phyloP scores from a whole-genome alignment of 2,329 filamentous ascomycete genomes.

The Hortaea werneckii region DNA sequence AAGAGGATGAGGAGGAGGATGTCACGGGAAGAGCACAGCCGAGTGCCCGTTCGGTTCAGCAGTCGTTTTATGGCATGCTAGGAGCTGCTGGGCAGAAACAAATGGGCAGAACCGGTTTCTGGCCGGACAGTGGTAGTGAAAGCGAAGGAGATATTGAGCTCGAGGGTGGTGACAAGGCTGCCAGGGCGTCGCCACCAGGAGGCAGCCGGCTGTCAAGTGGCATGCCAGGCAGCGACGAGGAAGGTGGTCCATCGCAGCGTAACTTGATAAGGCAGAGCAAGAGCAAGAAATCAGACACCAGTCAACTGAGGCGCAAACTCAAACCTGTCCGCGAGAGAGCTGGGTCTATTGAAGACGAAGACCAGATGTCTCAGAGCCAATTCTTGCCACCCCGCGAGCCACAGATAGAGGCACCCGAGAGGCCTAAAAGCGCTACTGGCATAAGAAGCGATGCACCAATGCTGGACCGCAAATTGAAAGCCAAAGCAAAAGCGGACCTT shows the following conservation, averaged over 20 bases:
- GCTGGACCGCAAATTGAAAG: constrained; percentile 57
- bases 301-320: constrained; percentile 55
- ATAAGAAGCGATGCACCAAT: constrained; percentile 52
- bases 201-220: constrained; percentile 3
- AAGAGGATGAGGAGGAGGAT: constrained; percentile 32
- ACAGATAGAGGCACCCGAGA: constrained; percentile 4
- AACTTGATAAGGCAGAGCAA: constrained; percentile 39
- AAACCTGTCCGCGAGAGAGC: constrained; percentile 36
- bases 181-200: background rate
- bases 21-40: constrained; percentile 48
- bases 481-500: constrained; percentile 18
- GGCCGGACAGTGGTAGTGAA: constrained; percentile 74
- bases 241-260: background rate
- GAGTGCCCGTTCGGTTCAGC: constrained; percentile 63
- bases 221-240: constrained; percentile 3
- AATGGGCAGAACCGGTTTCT: constrained; percentile 45
- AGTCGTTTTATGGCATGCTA: constrained; percentile 88
- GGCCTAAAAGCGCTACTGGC: constrained; percentile 12
- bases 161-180: constrained; percentile 3
- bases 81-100: constrained; percentile 61
- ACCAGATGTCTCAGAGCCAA: constrained; percentile 23
- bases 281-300: constrained; percentile 51
- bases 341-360: constrained; percentile 21
- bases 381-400: constrained; percentile 17
- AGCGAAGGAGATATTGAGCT: constrained; percentile 21